Conservation (phyloP, 2,329 filamentous ascomycete species). For the Colletotrichum lentis region DNA sequence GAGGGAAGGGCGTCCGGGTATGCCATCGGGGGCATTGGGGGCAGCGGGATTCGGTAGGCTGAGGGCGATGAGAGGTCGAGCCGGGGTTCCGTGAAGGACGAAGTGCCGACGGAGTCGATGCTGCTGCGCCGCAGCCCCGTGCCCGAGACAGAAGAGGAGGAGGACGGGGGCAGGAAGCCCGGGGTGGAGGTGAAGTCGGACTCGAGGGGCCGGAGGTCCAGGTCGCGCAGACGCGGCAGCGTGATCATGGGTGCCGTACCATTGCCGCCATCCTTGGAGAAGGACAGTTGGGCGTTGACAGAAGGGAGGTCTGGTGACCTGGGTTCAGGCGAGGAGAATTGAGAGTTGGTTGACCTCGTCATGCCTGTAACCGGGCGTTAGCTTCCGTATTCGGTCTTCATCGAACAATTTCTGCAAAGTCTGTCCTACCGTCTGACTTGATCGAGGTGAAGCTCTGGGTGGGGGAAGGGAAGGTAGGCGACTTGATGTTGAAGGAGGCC, state of each 20-base stretch:
- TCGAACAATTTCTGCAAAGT: too few relatives aligned
- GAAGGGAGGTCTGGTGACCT: constrained; percentile 33
- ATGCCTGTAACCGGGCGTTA: constrained; percentile 29
- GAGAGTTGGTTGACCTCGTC: constrained; percentile 35
- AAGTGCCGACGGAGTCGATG: constrained; percentile 28
- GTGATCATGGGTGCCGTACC: constrained; percentile 29
- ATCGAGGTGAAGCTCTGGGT: constrained; percentile 34
- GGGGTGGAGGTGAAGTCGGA: constrained; percentile 27
- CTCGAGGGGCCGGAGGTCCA: constrained; percentile 35
- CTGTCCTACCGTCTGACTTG: constrained; percentile 27
- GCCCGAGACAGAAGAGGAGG: constrained; percentile 11
- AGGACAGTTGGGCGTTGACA: constrained; percentile 22
- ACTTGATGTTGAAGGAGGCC: constrained; percentile 37
- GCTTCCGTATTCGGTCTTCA: not conserved
- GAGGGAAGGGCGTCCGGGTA: constrained; percentile 36
- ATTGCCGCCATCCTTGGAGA: constrained; percentile 21
- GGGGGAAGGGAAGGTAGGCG: constrained; percentile 30
- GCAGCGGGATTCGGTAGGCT: constrained; percentile 34
- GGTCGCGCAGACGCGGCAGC: constrained; percentile 37
- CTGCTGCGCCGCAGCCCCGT: constrained; percentile 15
- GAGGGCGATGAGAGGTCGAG: constrained; percentile 28
- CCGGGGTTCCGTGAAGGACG: constrained; percentile 27
- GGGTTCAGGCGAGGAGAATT: constrained; percentile 31
- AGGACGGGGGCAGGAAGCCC: constrained; percentile 17
- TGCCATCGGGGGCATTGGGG: constrained; percentile 32